Evolutionary conservation across 306 rosid species (phyloP), one percentile per base, ranked within the genome.

Genomic region (Malus sylvestris): DNA sequence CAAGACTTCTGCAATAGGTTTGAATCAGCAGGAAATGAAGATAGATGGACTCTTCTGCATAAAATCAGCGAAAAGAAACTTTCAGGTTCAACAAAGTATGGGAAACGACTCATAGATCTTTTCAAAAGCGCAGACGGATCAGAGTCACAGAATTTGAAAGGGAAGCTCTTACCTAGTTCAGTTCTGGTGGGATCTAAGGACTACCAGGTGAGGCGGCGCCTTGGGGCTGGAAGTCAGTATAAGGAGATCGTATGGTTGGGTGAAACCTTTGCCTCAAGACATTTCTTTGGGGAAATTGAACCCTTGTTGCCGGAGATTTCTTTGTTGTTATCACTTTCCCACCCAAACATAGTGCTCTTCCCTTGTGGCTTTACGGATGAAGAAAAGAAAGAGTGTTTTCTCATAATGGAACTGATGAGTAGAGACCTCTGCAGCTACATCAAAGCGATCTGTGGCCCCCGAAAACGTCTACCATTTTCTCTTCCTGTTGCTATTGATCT

Each of bases 221-320:
- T 92, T 77, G 99, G 96, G 53, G 67, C 72, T 86, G 90, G 88
- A 25, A 88, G 89, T 45, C 85, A 88, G 68, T 88, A 88, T 62
- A 95, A 92, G 81, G 97, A 92, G 87, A 89, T 92, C 63, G 68
- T 58, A 16, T 95, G 99, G 99, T 81, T 92, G 71, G 97, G 97
- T 30, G 96, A 95, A 81, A 86, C 82, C 78, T 95, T 92, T 79
- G 97, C 81, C 14, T 35, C 76, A 20, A 89, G 90, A 67, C 97
- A 92, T 69, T 84, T 90, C 65, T 72, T 75, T 65, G 97, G 97
- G 3, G 92, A 92, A 8, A 82, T 89, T 30, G 91, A 92, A n/a
- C 80, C 90, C 33, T 75, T 88, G 66, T 66, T 77, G 68, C 90
- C 86, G 0, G 93, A 90, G 83, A 88, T 95, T 68, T 82, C 76